Percentiles rank a stretch among this genome's conserved stretches.
Evolutionary conservation across 106 monocot genomes (phyloP).

Genomic region (Cymbidium sinense): DNA sequence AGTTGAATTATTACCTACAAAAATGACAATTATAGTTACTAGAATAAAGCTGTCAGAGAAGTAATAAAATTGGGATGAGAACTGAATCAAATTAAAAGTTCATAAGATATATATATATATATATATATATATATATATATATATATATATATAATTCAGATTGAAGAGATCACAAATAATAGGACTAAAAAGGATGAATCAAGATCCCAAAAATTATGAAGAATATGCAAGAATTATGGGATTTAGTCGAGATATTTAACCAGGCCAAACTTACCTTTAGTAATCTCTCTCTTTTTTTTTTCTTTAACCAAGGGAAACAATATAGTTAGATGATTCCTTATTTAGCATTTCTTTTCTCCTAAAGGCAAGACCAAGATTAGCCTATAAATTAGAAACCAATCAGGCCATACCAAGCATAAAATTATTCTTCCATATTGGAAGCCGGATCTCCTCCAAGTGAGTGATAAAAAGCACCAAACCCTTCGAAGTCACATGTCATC

Average conservation of each 20-base stretch:
- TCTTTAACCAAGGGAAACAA: background rate
- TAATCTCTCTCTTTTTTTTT: background rate
- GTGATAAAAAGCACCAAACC: background rate
- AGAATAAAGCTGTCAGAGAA: background rate
- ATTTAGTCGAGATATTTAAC: background rate
- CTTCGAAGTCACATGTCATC: no score
- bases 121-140: no score
- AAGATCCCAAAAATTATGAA: background rate
- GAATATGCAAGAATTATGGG: background rate
- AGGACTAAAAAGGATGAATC: background rate
- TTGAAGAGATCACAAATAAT: background rate
- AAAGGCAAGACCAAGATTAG: background rate
- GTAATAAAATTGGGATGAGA: background rate
- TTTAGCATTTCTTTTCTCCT: background rate
- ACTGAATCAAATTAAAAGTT: background rate
- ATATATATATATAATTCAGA: no score
- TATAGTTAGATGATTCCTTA: background rate
- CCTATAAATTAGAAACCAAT: background rate
- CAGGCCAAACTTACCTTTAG: background rate
- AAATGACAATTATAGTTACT: background rate
- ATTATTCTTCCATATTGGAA: background rate
- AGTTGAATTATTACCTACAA: constrained; percentile 28
- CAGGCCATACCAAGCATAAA: background rate
- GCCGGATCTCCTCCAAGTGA: background rate
- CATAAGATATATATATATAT: background rate